Percentiles rank a stretch among this genome's conserved stretches.
These are phyloP conservation scores for Taphrina confusa DNA, from an alignment of 1,139 yeast genomes.

Conservation along the genomic window DNA sequence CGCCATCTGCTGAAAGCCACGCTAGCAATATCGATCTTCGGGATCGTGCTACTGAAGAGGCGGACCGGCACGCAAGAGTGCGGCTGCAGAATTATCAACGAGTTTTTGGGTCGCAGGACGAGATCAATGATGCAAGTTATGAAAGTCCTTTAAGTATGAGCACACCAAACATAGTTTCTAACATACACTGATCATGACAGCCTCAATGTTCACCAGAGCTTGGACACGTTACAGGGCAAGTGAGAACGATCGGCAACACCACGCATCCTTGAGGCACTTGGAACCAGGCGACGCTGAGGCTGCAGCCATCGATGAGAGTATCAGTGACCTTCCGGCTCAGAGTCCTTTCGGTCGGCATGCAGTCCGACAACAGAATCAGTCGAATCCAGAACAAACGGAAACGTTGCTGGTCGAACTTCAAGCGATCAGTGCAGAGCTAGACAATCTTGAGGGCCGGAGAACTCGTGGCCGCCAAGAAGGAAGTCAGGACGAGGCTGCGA, in stretches of 20 bases:
- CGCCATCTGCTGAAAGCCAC: too few species aligned
- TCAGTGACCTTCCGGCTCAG: too few species aligned
- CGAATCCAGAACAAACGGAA: not conserved
- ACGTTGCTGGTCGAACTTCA: not conserved
- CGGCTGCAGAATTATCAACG: slow-evolving; percentile 10
- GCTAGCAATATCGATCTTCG: too few species aligned
- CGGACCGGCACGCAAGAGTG: too few species aligned
- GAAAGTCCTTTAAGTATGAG: slow-evolving; percentile 15
- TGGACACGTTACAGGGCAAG: slow-evolving; percentile 15
- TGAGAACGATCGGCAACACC: not conserved
- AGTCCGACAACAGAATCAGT: too few species aligned
- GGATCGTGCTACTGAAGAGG: too few species aligned
- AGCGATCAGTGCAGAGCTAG: not conserved
- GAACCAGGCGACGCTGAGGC: too few species aligned
- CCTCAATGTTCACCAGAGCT: slow-evolving; percentile 19
- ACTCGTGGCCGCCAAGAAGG: not conserved
- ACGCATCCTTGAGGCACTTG: too few species aligned
- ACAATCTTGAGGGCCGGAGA: not conserved
- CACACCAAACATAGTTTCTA: too few species aligned
- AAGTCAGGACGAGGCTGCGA: not conserved
- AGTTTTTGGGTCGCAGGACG: slow-evolving; percentile 16
- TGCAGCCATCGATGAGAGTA: too few species aligned
- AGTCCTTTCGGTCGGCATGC: too few species aligned
- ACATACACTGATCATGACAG: not conserved
- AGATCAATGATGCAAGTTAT: slow-evolving; percentile 8